phyloP scores from a whole-genome alignment of 306 rosid genomes.

The Phaseolus lunatus region DNA sequence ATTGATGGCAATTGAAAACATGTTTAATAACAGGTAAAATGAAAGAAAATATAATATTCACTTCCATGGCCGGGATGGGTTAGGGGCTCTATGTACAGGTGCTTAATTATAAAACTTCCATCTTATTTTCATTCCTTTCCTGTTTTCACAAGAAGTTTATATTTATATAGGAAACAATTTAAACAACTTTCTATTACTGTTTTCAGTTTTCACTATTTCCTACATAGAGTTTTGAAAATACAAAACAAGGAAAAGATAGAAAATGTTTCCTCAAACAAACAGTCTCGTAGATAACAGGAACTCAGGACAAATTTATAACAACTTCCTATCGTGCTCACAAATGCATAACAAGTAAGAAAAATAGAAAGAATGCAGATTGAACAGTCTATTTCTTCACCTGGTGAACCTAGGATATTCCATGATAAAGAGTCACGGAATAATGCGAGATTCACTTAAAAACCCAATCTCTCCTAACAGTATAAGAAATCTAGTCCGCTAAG shows the following conservation, averaged over 20 bases:
- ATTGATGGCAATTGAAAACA: conserved; percentile 32
- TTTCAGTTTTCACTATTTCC: not conserved
- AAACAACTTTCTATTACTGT: not conserved
- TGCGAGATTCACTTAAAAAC: not conserved
- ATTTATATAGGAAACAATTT: not conserved
- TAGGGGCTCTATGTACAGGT: not conserved
- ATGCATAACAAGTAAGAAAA: not conserved
- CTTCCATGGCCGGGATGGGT: not conserved
- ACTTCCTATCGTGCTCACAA: conserved; percentile 12
- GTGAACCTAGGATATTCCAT: not conserved
- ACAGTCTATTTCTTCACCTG: not conserved
- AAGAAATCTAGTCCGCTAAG: conserved; percentile 28
- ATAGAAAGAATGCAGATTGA: not conserved
- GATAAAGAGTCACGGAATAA: not conserved
- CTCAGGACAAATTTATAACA: conserved; percentile 9
- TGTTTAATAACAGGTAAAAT: not conserved
- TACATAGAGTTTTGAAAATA: not conserved
- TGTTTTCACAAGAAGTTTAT: not conserved
- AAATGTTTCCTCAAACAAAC: not conserved
- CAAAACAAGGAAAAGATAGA: not conserved
- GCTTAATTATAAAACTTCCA: not conserved
- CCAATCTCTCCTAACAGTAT: not conserved
- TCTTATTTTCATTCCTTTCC: not conserved
- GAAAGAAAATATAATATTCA: conserved; percentile 23
- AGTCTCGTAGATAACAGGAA: not conserved